Conservation (phyloP, 495 filamentous ascomycete genomes). For the Aspergillus conjunctus region DNA sequence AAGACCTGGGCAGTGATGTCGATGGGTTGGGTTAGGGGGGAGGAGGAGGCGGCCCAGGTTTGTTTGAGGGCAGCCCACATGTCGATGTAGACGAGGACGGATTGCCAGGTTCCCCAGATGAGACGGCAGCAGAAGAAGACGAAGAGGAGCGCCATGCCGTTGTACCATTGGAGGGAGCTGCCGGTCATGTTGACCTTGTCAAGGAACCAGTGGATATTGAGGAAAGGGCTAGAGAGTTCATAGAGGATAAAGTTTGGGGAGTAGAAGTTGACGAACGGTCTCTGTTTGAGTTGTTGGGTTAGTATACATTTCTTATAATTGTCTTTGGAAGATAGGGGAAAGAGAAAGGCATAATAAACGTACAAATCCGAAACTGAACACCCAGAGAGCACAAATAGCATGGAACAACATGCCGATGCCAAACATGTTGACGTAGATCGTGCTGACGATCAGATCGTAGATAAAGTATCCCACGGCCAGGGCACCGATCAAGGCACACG, state of each 20-base stretch:
- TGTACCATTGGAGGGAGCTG: conserved; percentile 77
- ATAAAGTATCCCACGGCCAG: conserved; percentile 94
- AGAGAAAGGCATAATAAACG: conserved; percentile 41
- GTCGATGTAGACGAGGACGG: conserved; percentile 73
- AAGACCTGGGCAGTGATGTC: conserved; percentile 43
- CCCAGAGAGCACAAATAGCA: conserved; percentile 78
- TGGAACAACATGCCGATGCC: conserved; percentile 88
- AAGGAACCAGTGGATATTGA: conserved; percentile 99
- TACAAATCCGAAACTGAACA: conserved; percentile 93
- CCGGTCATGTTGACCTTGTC: conserved; percentile 97
- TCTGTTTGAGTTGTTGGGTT: conserved; percentile 46
- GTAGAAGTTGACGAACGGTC: conserved; percentile 94
- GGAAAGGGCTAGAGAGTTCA: conserved; percentile 91
- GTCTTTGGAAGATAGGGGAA: not conserved
- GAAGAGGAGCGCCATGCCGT: conserved; percentile 65
- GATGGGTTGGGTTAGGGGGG: conserved; percentile 30
- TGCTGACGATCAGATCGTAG: conserved; percentile 83
- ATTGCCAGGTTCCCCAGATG: conserved; percentile 88
- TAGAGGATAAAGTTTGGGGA: conserved; percentile 91
- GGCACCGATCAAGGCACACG: conserved; percentile 77
- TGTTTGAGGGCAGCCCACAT: conserved; percentile 67
- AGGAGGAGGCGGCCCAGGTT: conserved; percentile 37
- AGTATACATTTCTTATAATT: not conserved
- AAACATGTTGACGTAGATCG: conserved; percentile 73
- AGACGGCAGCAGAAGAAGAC: conserved; percentile 90